Evolutionary conservation across 306 rosid genomes (phyloP).

Genomic region (Castanopsis chinensis): DNA sequence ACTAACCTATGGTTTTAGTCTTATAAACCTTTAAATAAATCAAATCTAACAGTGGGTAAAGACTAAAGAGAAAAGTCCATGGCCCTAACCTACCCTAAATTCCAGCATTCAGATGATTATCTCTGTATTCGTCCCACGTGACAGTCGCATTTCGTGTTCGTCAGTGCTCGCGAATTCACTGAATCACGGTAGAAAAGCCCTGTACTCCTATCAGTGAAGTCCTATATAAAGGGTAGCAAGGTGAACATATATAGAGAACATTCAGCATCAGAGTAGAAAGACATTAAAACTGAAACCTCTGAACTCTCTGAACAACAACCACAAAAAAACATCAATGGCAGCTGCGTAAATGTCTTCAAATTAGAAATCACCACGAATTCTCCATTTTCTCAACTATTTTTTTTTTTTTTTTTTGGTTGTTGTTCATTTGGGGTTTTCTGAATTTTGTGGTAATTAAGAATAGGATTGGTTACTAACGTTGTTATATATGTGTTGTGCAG

Average conservation of each 20-base stretch:
- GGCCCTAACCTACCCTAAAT: too few relatives aligned
- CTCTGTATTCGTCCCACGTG: too few relatives aligned
- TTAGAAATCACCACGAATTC: background rate
- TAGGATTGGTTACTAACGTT: background rate
- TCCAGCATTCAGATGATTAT: too few relatives aligned
- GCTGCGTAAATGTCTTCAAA: constrained; percentile 14
- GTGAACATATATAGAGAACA: background rate
- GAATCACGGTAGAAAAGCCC: background rate
- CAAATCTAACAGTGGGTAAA: too few relatives aligned
- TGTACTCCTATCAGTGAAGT: background rate
- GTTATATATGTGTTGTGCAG: constrained; percentile 19
- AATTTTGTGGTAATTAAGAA: background rate
- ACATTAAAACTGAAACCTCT: background rate
- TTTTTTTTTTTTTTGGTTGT: too few relatives aligned
- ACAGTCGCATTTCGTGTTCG: too few relatives aligned
- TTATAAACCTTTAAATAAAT: too few relatives aligned
- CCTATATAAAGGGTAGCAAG: background rate
- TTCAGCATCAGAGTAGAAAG: background rate
- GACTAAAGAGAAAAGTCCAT: too few relatives aligned
- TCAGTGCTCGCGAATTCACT: too few relatives aligned
- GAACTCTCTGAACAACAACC: background rate
- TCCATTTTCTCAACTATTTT: too few relatives aligned
- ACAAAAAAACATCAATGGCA: constrained; percentile 26
- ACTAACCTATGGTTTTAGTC: too few relatives aligned
- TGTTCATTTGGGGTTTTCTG: background rate